Conservation (phyloP, 257 asterid genomes). For the Nicotiana knightiana region DNA sequence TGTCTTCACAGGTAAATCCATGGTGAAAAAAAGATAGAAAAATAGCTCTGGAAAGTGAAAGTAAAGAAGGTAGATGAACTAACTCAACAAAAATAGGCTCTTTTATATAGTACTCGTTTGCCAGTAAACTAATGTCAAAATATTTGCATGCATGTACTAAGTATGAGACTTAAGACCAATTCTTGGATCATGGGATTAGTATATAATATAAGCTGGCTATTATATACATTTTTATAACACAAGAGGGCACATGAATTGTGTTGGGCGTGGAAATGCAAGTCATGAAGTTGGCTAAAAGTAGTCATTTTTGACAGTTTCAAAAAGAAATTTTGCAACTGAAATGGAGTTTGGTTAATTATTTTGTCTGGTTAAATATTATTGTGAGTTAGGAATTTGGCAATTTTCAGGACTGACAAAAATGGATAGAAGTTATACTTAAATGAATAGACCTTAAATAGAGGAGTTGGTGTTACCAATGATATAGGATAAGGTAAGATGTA, state of each 20-base stretch:
- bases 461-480: conserved; percentile 18
- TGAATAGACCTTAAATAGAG: conserved; percentile 1
- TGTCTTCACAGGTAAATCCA: conserved; percentile 46
- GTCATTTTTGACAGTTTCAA: conserved; percentile 8
- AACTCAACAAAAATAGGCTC: conserved; percentile 22
- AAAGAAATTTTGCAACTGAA: not conserved
- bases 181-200: not conserved
- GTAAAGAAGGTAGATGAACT: conserved; percentile 32
- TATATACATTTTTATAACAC: not conserved
- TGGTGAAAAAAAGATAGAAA: conserved; percentile 9
- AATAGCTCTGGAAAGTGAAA: not conserved
- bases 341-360: not conserved
- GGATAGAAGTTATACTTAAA: not conserved
- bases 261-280: not conserved
- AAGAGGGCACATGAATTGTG: conserved; percentile 1
- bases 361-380: not conserved
- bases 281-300: not conserved
- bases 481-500: conserved; percentile 13
- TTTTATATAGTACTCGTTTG: conserved; percentile 15
- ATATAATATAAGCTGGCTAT: not conserved
- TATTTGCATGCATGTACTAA: conserved; percentile 17
- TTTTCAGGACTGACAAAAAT: not conserved
- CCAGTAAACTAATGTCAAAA: not conserved
- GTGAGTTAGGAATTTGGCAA: not conserved
- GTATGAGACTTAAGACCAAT: not conserved